These are phyloP conservation scores for Chaetomium globosum DNA, from an alignment of 2,329 filamentous ascomycete species.

Conservation along the genomic window DNA sequence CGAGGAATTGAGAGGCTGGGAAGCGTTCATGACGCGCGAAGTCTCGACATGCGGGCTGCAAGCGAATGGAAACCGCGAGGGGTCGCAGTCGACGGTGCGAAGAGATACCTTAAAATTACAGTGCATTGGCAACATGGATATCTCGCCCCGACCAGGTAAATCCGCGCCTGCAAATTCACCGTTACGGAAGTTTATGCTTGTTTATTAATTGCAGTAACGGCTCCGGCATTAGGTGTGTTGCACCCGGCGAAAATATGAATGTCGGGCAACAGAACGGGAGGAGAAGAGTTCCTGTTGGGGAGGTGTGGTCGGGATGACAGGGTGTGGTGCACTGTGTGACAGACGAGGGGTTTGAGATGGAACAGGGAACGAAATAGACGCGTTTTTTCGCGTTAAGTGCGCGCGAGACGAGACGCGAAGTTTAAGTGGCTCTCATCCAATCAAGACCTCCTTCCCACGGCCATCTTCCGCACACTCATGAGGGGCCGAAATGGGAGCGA, in stretches of 20 bases:
- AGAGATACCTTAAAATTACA: neutral
- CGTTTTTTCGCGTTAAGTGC: slow-evolving; percentile 24
- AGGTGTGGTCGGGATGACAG: slow-evolving; percentile 6
- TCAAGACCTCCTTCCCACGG: neutral
- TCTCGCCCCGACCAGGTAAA: neutral
- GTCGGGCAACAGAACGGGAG: slow-evolving; percentile 1
- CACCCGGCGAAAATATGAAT: neutral
- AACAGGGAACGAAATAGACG: slow-evolving; percentile 4
- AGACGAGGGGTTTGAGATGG: slow-evolving; percentile 11
- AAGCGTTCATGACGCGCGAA: slow-evolving; percentile 28
- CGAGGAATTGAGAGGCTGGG: slow-evolving; percentile 38
- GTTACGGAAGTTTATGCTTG: neutral
- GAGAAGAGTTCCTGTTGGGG: slow-evolving; percentile 4
- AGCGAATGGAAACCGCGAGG: slow-evolving; percentile 25
- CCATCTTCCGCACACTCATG: neutral
- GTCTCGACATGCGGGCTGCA: slow-evolving; percentile 24
- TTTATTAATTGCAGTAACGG: slow-evolving; percentile 9
- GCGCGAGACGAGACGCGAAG: neutral
- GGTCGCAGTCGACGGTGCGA: neutral
- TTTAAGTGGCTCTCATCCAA: slow-evolving; percentile 19
- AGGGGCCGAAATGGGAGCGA: neutral
- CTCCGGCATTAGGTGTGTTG: neutral
- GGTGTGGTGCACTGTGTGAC: slow-evolving; percentile 7
- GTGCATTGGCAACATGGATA: too few species aligned
- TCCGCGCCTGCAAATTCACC: neutral